A percentile compares a stretch with the other conserved stretches of the same genome.
These are phyloP conservation scores for Isoetes engelmannii DNA, from an alignment of 83 land plant species.

Conservation along the genomic window DNA sequence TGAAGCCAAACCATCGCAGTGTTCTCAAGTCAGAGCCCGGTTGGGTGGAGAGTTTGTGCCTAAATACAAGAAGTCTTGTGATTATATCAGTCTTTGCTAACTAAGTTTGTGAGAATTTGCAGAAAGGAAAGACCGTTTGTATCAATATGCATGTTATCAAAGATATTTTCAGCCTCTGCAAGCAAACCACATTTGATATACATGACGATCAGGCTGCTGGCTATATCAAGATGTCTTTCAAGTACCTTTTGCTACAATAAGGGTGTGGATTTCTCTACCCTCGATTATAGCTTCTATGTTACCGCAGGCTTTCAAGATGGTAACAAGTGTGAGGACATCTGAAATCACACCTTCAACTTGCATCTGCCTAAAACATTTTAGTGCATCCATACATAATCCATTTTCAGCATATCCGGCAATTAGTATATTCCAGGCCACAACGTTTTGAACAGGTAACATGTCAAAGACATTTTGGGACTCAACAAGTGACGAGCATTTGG, in stretches of 20 bases:
- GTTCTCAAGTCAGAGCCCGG: too few species aligned
- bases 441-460: not conserved
- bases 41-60: too few species aligned
- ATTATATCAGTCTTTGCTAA: too few species aligned
- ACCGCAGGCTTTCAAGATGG: constrained; percentile 6
- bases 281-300: not conserved
- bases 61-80: too few species aligned
- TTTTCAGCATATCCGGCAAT: constrained; percentile 14
- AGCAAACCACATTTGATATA: not conserved
- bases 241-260: not conserved
- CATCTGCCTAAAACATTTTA: constrained; percentile 3
- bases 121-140: too few species aligned
- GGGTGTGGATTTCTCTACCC: not conserved
- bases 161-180: not conserved
- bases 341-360: not conserved
- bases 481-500: not conserved
- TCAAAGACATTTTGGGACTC: too few species aligned
- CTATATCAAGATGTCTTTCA: not conserved
- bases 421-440: constrained; percentile 4
- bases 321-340: constrained; percentile 7
- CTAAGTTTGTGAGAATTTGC: too few species aligned
- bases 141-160: too few species aligned
- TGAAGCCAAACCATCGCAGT: too few species aligned
- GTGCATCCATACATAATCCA: not conserved
- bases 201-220: constrained; percentile 5